A percentile compares a stretch with the other conserved stretches of the same genome.
These are phyloP conservation scores for Neotropicomus parvogracilis DNA, from an alignment of 1,284 basidiomycete genomes.

Conservation along the genomic window DNA sequence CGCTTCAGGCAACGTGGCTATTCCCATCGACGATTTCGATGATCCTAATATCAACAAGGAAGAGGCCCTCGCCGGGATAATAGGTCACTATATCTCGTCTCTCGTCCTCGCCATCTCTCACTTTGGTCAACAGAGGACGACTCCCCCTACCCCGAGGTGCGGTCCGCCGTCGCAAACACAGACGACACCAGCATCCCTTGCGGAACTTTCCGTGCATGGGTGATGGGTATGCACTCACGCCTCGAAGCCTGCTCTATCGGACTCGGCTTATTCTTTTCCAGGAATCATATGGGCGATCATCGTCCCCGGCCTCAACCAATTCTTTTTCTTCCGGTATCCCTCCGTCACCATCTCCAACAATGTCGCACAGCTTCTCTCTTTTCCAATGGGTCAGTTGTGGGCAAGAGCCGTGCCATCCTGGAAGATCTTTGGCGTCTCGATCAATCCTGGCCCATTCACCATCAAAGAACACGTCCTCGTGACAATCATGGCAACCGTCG, in stretches of 20 bases:
- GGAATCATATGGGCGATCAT: conserved; percentile 54
- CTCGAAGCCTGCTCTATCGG: neutral
- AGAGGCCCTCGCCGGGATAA: conserved; percentile 40
- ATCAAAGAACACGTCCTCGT: conserved; percentile 68
- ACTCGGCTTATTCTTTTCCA: conserved; percentile 2
- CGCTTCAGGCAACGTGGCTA: neutral
- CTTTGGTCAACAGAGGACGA: conserved; percentile 41
- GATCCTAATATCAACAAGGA: conserved; percentile 63
- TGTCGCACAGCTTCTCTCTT: conserved; percentile 64
- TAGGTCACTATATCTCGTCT: conserved; percentile 23
- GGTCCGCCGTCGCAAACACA: conserved; percentile 71
- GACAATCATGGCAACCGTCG: conserved; percentile 79
- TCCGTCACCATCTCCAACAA: conserved; percentile 52
- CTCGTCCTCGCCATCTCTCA: conserved; percentile 1
- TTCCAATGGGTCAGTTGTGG: conserved; percentile 61
- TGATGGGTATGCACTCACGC: conserved; percentile 42
- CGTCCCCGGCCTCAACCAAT: conserved; percentile 60
- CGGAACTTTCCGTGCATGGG: conserved; percentile 65
- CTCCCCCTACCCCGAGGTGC: conserved; percentile 46
- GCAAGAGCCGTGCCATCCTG: conserved; percentile 51
- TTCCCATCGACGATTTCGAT: conserved; percentile 41
- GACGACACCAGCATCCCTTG: conserved; percentile 64
- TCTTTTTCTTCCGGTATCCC: conserved; percentile 66
- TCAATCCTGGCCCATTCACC: conserved; percentile 71
- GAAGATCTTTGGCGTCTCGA: conserved; percentile 51